Evolutionary conservation across 2,329 filamentous ascomycete species (phyloP).

Genomic region (Ophiognomonia clavigignenti-juglandacearum): DNA sequence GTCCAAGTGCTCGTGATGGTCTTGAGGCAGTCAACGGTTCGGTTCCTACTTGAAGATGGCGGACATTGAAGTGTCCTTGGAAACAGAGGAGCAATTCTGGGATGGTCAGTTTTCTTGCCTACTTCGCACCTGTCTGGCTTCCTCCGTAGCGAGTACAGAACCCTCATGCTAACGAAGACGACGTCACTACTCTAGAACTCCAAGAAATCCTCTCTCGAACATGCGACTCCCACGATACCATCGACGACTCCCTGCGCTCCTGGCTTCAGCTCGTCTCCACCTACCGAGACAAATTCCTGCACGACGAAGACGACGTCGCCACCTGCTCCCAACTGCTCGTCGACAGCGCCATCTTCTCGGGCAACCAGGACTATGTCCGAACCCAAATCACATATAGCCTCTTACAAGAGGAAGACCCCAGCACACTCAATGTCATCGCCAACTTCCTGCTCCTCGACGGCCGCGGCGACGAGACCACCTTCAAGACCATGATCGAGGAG

Average conservation of each 20-base stretch:
- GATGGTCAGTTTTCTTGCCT: constrained; percentile 51
- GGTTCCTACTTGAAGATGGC: constrained; percentile 36
- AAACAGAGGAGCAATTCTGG: constrained; percentile 87
- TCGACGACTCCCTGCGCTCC: constrained; percentile 80
- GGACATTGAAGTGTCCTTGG: constrained; percentile 65
- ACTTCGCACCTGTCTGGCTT: background rate
- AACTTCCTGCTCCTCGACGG: constrained; percentile 87
- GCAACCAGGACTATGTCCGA: constrained; percentile 80
- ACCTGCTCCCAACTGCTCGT: constrained; percentile 77
- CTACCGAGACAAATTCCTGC: constrained; percentile 70
- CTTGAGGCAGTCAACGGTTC: constrained; percentile 9
- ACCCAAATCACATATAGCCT: constrained; percentile 90
- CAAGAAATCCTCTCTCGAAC: constrained; percentile 38
- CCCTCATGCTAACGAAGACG: background rate
- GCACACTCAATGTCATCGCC: constrained; percentile 74
- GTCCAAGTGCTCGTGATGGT: constrained; percentile 13
- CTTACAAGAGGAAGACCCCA: constrained; percentile 79
- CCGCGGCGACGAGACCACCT: constrained; percentile 68
- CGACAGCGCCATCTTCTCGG: constrained; percentile 66
- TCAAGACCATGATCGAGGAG: constrained; percentile 83
- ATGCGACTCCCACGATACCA: constrained; percentile 49
- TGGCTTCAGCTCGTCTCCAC: constrained; percentile 76
- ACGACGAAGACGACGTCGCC: constrained; percentile 73
- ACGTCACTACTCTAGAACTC: constrained; percentile 35
- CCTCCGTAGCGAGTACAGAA: background rate